phyloP scores from a whole-genome alignment of 345 rosid genomes.

The Moringa oleifera region DNA sequence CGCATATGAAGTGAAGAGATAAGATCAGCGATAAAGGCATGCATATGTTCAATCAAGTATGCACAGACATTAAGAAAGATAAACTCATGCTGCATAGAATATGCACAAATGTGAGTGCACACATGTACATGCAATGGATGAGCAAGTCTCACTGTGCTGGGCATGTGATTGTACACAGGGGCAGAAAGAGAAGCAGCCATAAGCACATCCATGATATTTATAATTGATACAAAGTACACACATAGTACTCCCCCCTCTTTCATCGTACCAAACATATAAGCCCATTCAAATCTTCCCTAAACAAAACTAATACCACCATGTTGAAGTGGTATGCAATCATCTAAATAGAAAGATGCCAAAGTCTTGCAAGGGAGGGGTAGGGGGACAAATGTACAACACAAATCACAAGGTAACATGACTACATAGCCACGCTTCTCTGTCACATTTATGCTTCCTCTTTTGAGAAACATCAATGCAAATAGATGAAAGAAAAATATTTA shows the following conservation, averaged over 20 bases:
- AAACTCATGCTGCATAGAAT: too few relatives aligned
- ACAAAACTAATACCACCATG: background rate
- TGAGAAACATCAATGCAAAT: background rate
- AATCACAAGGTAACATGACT: background rate
- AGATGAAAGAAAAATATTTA: slow-evolving; percentile 21
- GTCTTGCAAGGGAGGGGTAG: background rate
- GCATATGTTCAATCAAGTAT: background rate
- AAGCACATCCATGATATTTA: background rate
- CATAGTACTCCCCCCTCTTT: background rate
- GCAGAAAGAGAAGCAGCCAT: too few relatives aligned
- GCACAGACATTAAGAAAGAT: background rate
- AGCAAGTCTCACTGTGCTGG: too few relatives aligned
- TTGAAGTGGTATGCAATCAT: background rate
- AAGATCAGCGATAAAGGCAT: background rate
- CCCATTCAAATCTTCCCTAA: too few relatives aligned
- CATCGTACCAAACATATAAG: background rate
- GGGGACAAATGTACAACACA: background rate
- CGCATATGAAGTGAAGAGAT: background rate
- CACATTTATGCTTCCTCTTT: background rate
- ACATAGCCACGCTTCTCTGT: background rate
- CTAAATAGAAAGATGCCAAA: too few relatives aligned
- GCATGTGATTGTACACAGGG: background rate
- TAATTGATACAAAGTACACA: background rate
- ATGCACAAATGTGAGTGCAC: too few relatives aligned
- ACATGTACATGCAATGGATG: too few relatives aligned